These are phyloP conservation scores for Plasmodium malariae DNA, from an alignment of 169 alveolate genomes.

Conservation along the genomic window DNA sequence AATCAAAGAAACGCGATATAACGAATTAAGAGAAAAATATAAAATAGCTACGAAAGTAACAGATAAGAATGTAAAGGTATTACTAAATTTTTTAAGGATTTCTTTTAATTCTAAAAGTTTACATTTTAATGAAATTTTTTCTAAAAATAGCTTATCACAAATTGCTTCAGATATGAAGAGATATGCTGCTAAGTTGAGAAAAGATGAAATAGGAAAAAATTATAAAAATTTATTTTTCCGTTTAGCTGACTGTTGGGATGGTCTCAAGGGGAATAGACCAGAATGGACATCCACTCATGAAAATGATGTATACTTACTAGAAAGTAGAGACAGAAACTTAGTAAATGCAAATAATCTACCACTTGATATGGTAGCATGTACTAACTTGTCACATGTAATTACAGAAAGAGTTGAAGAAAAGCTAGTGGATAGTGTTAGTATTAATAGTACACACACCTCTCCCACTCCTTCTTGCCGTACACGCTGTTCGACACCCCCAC, in stretches of 20 bases:
- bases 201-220: neutral
- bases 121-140: neutral
- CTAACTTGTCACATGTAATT: no score
- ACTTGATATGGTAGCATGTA: no score
- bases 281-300: neutral
- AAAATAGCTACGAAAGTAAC: conserved; percentile 34
- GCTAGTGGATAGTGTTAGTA: no score
- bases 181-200: neutral
- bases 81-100: conserved; percentile 25
- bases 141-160: neutral
- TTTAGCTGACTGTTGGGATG: neutral
- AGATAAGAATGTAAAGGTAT: conserved; percentile 37
- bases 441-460: no score
- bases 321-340: no score
- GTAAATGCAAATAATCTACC: no score
- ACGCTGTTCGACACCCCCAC: no score
- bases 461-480: no score
- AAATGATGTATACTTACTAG: neutral
- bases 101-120: neutral
- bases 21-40: conserved; percentile 22
- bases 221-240: neutral
- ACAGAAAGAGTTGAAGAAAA: no score
- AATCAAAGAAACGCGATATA: neutral
- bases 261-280: no score
- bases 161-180: conserved; percentile 4